Evolutionary conservation across 2,329 filamentous ascomycete species (phyloP).

Genomic region (Ceratocystis ficicola): DNA sequence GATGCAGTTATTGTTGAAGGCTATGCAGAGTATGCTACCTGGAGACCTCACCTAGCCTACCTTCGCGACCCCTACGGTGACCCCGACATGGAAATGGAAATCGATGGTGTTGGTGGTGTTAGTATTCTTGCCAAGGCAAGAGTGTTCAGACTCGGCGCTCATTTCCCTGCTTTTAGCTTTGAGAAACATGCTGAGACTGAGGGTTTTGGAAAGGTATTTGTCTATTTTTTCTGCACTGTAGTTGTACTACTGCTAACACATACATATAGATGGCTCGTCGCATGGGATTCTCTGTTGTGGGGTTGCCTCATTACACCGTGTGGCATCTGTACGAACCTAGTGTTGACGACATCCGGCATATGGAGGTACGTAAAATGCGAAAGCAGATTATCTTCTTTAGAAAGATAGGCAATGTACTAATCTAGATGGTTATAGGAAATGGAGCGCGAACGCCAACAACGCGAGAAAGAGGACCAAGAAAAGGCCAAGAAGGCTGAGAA

Average conservation of each 20-base stretch:
- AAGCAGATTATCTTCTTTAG: neutral
- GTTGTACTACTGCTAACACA: constrained; percentile 21
- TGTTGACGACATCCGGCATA: constrained; percentile 90
- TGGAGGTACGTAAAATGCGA: constrained; percentile 51
- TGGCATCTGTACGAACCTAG: constrained; percentile 99
- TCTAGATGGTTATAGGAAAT: constrained; percentile 52
- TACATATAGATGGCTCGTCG: constrained; percentile 81
- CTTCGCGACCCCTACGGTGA: constrained; percentile 93
- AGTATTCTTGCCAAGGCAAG: constrained; percentile 93
- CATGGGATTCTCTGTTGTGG: constrained; percentile 92
- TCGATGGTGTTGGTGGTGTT: constrained; percentile 93
- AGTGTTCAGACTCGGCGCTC: constrained; percentile 87
- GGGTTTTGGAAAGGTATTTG: constrained; percentile 86
- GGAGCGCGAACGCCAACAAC: constrained; percentile 71
- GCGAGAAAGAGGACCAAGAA: constrained; percentile 59
- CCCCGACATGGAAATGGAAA: constrained; percentile 99
- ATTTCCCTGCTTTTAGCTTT: constrained; percentile 97
- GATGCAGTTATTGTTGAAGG: constrained; percentile 98
- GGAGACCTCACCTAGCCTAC: constrained; percentile 93
- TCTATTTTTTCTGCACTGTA: neutral
- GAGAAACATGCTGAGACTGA: constrained; percentile 98
- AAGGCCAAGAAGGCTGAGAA: constrained; percentile 62
- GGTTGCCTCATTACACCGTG: constrained; percentile 92
- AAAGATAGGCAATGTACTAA: constrained; percentile 11
- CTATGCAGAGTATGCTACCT: constrained; percentile 97